phyloP scores from a whole-genome alignment of 352 stramenopile genomes.

The Globisporangium perplexum region DNA sequence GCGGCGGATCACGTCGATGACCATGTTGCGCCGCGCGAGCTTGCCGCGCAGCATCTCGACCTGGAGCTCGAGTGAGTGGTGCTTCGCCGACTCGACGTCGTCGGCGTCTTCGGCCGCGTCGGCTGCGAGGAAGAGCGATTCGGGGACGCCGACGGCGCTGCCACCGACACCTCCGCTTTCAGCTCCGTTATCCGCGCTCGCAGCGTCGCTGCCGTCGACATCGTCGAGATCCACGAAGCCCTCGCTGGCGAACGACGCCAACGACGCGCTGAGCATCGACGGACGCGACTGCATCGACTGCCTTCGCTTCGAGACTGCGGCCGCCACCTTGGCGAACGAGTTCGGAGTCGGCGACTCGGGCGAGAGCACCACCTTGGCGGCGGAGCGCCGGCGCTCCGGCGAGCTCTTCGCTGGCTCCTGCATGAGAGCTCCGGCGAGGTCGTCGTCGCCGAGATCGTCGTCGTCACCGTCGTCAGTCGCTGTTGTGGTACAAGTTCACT shows the following conservation, averaged over 20 bases:
- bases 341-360: not conserved
- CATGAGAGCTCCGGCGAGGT: not conserved
- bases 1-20: slow-evolving; percentile 66
- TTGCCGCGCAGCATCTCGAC: slow-evolving; percentile 67
- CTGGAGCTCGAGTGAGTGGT: slow-evolving; percentile 29
- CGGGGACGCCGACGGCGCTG: not conserved
- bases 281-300: not conserved
- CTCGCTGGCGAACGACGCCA: slow-evolving; percentile 4
- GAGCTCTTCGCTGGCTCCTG: not conserved
- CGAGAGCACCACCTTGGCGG: not conserved
- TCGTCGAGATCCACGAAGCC: not conserved
- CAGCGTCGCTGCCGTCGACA: not conserved
- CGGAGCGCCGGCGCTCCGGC: slow-evolving; percentile 2
- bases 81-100: slow-evolving; percentile 24
- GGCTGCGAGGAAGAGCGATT: not conserved
- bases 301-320: not conserved
- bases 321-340: not conserved
- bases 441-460: not conserved
- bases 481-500: too few species aligned
- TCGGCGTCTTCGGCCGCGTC: slow-evolving; percentile 6
- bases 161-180: not conserved
- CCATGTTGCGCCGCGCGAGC: slow-evolving; percentile 58
- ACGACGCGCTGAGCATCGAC: slow-evolving; percentile 10
- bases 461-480: too few species aligned
- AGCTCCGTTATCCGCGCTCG: not conserved